Evolutionary conservation across 495 filamentous ascomycete genomes (phyloP).

Genomic region (Hypoxylon lenormandii): DNA sequence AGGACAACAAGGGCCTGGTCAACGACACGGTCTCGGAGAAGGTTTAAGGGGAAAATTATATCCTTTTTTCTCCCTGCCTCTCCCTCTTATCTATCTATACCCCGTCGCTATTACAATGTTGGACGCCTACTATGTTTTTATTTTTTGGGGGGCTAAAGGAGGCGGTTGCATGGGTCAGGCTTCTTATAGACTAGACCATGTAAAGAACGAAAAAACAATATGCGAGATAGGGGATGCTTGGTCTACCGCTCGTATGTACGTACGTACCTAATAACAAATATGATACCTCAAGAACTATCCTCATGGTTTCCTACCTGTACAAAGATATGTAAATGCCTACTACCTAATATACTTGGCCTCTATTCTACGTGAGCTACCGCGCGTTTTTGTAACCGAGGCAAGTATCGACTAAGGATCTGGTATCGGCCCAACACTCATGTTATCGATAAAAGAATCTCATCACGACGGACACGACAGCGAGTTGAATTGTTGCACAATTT

Average conservation of each 20-base stretch:
- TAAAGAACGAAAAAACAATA: conserved; percentile 1
- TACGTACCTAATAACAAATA: conserved; percentile 13
- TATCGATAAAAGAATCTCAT: too few relatives aligned
- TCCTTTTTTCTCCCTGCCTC: background rate
- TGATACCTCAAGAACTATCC: conserved; percentile 20
- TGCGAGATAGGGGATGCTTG: background rate
- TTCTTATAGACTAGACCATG: conserved; percentile 19
- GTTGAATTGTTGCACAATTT: too few relatives aligned
- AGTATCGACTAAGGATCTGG: too few relatives aligned
- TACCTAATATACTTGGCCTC: too few relatives aligned
- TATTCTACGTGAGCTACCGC: too few relatives aligned
- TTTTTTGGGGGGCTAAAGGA: conserved; percentile 14
- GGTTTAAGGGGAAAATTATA: conserved; percentile 29
- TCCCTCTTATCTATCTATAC: background rate
- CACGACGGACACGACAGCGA: too few relatives aligned
- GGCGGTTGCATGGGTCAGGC: conserved; percentile 1
- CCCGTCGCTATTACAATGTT: background rate
- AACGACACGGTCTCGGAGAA: conserved; percentile 43
- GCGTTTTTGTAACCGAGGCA: too few relatives aligned
- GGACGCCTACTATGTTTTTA: background rate
- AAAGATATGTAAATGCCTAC: too few relatives aligned
- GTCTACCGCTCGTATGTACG: background rate
- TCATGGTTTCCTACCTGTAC: background rate
- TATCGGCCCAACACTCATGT: too few relatives aligned
- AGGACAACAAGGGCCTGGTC: conserved; percentile 38